These are phyloP conservation scores for Microdochium bolleyi DNA, from an alignment of 2,329 filamentous ascomycete species.

Conservation along the genomic window DNA sequence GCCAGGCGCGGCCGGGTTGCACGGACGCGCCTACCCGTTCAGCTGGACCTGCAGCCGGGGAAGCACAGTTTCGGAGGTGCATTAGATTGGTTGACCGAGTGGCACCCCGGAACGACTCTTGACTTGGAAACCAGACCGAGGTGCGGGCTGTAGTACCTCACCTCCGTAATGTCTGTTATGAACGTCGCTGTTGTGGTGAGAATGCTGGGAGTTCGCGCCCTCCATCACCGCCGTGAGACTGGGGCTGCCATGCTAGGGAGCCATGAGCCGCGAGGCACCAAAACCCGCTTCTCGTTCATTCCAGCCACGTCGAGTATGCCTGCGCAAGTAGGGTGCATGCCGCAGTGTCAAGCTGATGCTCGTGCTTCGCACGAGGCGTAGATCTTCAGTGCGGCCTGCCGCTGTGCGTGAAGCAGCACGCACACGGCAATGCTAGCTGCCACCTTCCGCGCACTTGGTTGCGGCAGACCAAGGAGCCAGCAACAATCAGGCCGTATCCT, in stretches of 20 bases:
- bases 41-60: constrained; percentile 10
- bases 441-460: not conserved
- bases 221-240: too few species aligned
- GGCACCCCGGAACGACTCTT: not conserved
- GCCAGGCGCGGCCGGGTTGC: constrained; percentile 6
- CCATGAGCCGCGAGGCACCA: too few species aligned
- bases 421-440: not conserved
- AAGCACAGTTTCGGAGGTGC: constrained; percentile 8
- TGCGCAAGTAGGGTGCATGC: not conserved
- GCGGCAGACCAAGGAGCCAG: too few species aligned
- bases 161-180: too few species aligned
- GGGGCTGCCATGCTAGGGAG: too few species aligned
- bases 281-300: too few species aligned
- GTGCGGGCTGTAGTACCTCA: too few species aligned
- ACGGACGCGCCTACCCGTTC: constrained; percentile 16
- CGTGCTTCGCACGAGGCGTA: not conserved
- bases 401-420: not conserved
- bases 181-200: too few species aligned
- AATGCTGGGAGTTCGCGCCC: too few species aligned
- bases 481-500: too few species aligned
- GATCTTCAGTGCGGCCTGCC: not conserved
- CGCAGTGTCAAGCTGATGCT: not conserved
- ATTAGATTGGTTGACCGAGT: constrained; percentile 1
- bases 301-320: not conserved
- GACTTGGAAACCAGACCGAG: too few species aligned